Evolutionary conservation across 2,329 filamentous ascomycete genomes (phyloP), one percentile per base, ranked within the genome.

Genomic region (Bipolaris cookei): DNA sequence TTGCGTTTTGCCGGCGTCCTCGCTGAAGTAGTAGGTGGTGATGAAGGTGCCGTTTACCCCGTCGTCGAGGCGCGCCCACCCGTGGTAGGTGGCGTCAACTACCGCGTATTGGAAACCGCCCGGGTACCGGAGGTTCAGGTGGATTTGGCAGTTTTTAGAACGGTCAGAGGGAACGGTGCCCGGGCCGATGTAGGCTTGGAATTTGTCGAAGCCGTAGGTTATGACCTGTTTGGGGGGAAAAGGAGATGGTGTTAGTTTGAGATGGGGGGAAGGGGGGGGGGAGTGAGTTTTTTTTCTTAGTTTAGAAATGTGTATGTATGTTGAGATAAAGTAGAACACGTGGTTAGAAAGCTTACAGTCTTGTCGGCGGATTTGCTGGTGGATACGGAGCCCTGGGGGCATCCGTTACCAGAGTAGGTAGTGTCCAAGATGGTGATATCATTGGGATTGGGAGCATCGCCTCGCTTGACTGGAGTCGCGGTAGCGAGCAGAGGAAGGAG

Each of bases 91-190:
- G 14, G 72, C 72, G 18, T 71, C 65, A 4, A 75, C 72, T 23
- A 76, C 66, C 32, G 70, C 56, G 69, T 76, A 69, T 66, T 76
- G 51, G 76, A 77, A 71, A 69, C 76, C 78, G 71, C 71, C 69
- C 2, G 61, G 73, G 60, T 69, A 76, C 69, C 76, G 67, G 49
- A 71, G 56, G 54, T 70, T 69, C 39, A 76, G 53, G 64, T 75
- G 73, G 20, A 76, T 62, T 53, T 75, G 72, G 69, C 73, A 76
- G 65, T 72, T 72, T 63, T 76, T 75, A 61, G 67, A 70, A 54
- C 71, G 66, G 59, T 76, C 71, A 39, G 64, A 50, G 25, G 67
- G 58, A 28, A 55, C 58, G 8, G 67, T 70, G 32, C 64, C 63
- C 11, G 72, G 71, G 39, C 72, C 72, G 43, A 72, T 73, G 66